These are phyloP conservation scores for Pseudogymnoascus sp. DNA, from an alignment of 2,329 filamentous ascomycete species.

Conservation along the genomic window DNA sequence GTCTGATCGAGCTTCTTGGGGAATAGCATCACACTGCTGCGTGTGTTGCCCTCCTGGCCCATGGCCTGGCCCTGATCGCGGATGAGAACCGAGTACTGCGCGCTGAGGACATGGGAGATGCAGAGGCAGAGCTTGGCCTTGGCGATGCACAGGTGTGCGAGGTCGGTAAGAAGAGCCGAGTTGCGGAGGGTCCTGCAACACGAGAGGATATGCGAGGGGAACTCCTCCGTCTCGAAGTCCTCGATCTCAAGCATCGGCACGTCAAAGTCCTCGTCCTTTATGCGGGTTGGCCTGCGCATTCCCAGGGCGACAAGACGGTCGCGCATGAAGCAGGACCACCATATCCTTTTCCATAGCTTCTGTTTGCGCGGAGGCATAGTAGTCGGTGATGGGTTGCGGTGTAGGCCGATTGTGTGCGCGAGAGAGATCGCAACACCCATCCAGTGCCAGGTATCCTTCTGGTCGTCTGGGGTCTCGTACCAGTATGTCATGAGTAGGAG, in stretches of 20 bases:
- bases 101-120: conserved; percentile 80
- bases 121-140: conserved; percentile 85
- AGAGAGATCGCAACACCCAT: conserved; percentile 93
- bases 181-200: conserved; percentile 68
- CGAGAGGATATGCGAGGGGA: conserved; percentile 60
- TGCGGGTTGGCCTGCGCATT: conserved; percentile 85
- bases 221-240: conserved; percentile 72
- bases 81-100: conserved; percentile 87
- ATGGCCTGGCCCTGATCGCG: conserved; percentile 74
- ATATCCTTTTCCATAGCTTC: conserved; percentile 87
- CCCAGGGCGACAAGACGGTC: conserved; percentile 87
- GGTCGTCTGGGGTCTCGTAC: conserved; percentile 94
- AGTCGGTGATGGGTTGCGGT: conserved; percentile 75
- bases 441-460: conserved; percentile 98
- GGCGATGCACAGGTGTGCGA: conserved; percentile 84
- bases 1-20: conserved; percentile 80
- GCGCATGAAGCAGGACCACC: conserved; percentile 97
- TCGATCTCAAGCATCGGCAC: conserved; percentile 79
- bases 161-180: conserved; percentile 62
- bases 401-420: conserved; percentile 86
- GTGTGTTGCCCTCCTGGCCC: conserved; percentile 61
- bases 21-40: conserved; percentile 77
- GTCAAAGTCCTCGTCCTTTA: conserved; percentile 89
- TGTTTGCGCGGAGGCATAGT: conserved; percentile 67
- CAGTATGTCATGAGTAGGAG: conserved; percentile 92